Evolutionary conservation across 202 grass and related monocot species (phyloP).

Genomic region (Tripidium arundinaceum): DNA sequence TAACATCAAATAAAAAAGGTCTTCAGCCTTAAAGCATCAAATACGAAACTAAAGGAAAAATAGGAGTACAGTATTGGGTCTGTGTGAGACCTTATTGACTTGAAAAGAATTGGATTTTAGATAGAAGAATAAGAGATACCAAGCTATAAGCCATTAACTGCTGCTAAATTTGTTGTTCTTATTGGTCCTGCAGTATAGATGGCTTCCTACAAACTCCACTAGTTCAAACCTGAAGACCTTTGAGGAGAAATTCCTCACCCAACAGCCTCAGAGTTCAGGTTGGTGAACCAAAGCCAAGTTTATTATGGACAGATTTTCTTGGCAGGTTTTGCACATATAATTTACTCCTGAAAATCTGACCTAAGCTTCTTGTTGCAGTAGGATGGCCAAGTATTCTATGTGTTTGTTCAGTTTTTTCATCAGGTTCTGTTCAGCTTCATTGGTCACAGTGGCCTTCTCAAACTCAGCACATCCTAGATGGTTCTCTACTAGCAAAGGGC

Average conservation of each 20-base stretch:
- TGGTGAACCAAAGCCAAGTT: slow-evolving; percentile 4
- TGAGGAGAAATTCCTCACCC: slow-evolving; percentile 81
- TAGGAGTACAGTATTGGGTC: not conserved
- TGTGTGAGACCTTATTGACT: not conserved
- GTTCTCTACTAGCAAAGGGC: slow-evolving; percentile 97
- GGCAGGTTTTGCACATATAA: not conserved
- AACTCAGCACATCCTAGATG: slow-evolving; percentile 68
- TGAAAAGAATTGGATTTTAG: not conserved
- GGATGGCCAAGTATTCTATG: slow-evolving; percentile 90
- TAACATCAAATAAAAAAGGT: not conserved
- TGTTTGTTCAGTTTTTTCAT: slow-evolving; percentile 97
- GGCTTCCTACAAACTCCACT: slow-evolving; percentile 75
- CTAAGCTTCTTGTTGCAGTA: slow-evolving; percentile 52
- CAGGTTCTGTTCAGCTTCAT: slow-evolving; percentile 96
- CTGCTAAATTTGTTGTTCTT: slow-evolving; percentile 31
- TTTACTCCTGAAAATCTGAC: slow-evolving; percentile 40
- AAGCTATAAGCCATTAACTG: not conserved
- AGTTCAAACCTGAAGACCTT: slow-evolving; percentile 65
- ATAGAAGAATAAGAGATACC: not conserved
- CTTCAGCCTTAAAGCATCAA: not conserved
- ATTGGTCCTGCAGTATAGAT: slow-evolving; percentile 79
- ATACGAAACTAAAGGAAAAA: not conserved
- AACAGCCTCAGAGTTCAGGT: slow-evolving; percentile 90
- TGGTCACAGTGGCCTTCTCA: slow-evolving; percentile 84
- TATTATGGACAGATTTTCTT: slow-evolving; percentile 22